A percentile compares a stretch with the other conserved stretches of the same genome.
These are phyloP conservation scores for Fusarium agapanthi DNA, from an alignment of 2,329 filamentous ascomycete genomes.

Conservation along the genomic window DNA sequence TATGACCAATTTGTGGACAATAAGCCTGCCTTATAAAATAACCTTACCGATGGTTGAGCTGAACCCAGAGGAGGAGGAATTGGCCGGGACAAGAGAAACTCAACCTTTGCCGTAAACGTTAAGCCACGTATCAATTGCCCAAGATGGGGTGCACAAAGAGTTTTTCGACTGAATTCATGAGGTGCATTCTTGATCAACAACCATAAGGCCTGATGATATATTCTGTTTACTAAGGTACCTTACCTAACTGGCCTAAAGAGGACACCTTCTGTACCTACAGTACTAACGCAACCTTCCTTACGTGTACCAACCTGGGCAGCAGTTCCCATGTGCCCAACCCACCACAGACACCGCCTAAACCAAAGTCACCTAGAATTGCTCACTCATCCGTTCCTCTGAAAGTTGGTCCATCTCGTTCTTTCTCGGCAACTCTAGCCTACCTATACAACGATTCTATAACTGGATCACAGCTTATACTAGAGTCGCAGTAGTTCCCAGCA, in stretches of 20 bases:
- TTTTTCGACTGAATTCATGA: too few species aligned
- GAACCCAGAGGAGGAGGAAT: not conserved
- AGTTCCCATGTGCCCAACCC: conserved; percentile 1
- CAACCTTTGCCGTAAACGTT: not conserved
- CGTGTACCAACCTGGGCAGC: not conserved
- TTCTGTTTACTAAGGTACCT: not conserved
- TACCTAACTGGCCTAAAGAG: not conserved
- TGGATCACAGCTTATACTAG: not conserved
- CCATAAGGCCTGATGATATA: not conserved
- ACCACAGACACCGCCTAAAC: conserved; percentile 22
- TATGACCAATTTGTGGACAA: not conserved
- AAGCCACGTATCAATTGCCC: not conserved
- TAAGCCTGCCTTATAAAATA: not conserved
- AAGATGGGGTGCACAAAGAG: not conserved
- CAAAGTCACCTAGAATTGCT: not conserved
- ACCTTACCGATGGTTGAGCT: not conserved
- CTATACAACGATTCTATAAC: not conserved
- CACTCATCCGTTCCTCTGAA: not conserved
- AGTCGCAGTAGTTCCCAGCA: not conserved
- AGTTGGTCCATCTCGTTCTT: not conserved
- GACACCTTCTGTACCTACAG: not conserved
- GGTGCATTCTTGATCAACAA: not conserved
- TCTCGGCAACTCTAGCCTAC: not conserved
- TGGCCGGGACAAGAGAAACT: not conserved
- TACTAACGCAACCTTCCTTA: not conserved